A percentile compares a stretch with the other conserved stretches of the same genome.
Evolutionary conservation across 306 rosid genomes (phyloP).

Genomic region (Adenanthera pavonina): DNA sequence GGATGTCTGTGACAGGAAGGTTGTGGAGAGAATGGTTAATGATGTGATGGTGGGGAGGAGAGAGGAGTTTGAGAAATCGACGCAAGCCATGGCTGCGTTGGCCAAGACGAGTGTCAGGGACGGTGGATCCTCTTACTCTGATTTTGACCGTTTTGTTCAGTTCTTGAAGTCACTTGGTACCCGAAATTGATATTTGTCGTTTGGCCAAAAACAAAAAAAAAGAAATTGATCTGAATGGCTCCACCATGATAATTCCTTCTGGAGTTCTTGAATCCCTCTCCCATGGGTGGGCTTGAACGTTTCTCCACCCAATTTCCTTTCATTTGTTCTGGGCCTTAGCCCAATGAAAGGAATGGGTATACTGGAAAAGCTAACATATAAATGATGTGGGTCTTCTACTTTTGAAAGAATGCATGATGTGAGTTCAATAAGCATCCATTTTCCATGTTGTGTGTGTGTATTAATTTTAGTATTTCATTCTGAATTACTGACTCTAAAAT

Average conservation of each 20-base stretch:
- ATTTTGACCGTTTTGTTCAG: neutral
- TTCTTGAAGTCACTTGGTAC: neutral
- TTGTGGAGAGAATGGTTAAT: slow-evolving; percentile 20
- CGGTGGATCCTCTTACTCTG: slow-evolving; percentile 12
- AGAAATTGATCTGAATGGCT: too few relatives aligned
- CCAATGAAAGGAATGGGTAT: neutral
- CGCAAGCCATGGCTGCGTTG: neutral
- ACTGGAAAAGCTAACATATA: too few relatives aligned
- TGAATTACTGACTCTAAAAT: too few relatives aligned
- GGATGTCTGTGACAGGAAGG: neutral
- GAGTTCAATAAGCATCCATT: too few relatives aligned
- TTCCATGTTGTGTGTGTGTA: too few relatives aligned
- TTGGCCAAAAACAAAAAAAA: too few relatives aligned
- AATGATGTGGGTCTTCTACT: too few relatives aligned
- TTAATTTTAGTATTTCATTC: too few relatives aligned
- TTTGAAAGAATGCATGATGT: too few relatives aligned
- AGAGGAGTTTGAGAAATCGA: neutral
- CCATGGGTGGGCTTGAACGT: neutral
- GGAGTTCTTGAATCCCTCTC: neutral
- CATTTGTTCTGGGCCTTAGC: neutral
- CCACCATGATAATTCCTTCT: neutral
- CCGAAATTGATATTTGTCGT: too few relatives aligned
- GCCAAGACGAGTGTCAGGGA: neutral
- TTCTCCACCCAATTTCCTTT: neutral
- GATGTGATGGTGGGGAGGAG: neutral